Base-by-base conservation (phyloP, 2,329 filamentous ascomycete genomes). In the Cryphonectria nitschkei region DNA sequence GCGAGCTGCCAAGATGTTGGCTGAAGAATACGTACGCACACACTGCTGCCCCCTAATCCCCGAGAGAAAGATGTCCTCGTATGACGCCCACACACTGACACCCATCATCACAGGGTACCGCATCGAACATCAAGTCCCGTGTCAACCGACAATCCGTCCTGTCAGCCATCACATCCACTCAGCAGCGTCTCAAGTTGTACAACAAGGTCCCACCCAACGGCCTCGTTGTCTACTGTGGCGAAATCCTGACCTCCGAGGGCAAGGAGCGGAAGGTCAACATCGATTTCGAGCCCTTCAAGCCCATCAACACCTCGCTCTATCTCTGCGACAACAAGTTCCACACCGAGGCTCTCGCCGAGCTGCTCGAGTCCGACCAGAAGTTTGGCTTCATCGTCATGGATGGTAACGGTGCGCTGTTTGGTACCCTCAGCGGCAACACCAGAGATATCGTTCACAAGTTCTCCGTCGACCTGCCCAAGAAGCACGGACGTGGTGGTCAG, bases 381-480 rank as follows among this genome's bases (percentile, higher is more conserved):
- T 99, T 99, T 77, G 96, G 96, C 69, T 99, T 99, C 85, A 99
- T 99, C 82, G 92, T 99, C 85, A 99, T 99, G 96, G 96, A 99
- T 81, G 96, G 96, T 85, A 99, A 99, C 84, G 97, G 96, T 77
- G 93, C 96, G 60, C 90, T 99, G 41, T 99, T 99, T 77, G 96
- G 96, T 78, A 99, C 96, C 0, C 87, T 99, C 58, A 97, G 94
- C 78, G 97, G 96, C 76, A 99, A 99, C 84, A 99, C 96, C 50
- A 91, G 96, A 81, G 97, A 99, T 77, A 89, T 99, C 65, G 88
- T 98, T 67, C 96, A 99, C 86, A 99, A 99, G 84, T 97, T 99
- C 85, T 94, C 93, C 29, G 96, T 99, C 81, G 97, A 99, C 87
- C 87, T 99, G 71, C 96, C 96, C 82, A 99, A 99, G 91, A 99